Conservation (phyloP, 2,329 filamentous ascomycete species). For the Lecanicillium sp. region DNA sequence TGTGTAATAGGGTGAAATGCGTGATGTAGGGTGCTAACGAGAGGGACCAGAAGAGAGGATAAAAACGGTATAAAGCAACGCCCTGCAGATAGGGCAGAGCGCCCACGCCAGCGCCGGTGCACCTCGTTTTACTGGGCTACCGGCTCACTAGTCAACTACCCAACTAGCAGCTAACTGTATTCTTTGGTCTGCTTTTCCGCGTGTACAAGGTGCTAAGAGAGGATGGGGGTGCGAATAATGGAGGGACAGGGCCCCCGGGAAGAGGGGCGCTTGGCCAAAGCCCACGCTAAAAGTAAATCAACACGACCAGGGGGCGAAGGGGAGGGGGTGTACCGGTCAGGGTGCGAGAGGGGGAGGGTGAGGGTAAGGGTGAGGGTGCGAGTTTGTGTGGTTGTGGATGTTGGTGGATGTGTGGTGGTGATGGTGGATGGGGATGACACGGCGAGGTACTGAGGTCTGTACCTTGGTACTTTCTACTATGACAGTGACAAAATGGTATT, state of each 20-base stretch:
- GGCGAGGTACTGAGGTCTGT: no score
- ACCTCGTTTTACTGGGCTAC: no score
- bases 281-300: constrained; percentile 6
- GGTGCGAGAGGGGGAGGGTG: neutral
- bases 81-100: constrained; percentile 5
- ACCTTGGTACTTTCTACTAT: no score
- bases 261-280: constrained; percentile 10
- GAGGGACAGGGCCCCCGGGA: constrained; percentile 1
- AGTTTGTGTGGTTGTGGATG: neutral
- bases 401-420: neutral
- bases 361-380: constrained; percentile 1
- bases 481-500: no score
- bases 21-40: no score
- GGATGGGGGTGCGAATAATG: neutral
- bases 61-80: constrained; percentile 1
- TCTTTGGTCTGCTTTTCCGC: no score
- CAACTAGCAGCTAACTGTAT: no score
- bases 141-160: no score
- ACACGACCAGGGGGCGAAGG: neutral
- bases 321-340: constrained; percentile 2
- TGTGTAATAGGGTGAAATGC: no score
- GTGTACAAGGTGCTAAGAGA: neutral
- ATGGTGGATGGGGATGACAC: neutral
- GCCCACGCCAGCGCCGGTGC: neutral
- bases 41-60: neutral